Conservation (phyloP, 2,329 filamentous ascomycete genomes). For the Tolypocladium sp. region DNA sequence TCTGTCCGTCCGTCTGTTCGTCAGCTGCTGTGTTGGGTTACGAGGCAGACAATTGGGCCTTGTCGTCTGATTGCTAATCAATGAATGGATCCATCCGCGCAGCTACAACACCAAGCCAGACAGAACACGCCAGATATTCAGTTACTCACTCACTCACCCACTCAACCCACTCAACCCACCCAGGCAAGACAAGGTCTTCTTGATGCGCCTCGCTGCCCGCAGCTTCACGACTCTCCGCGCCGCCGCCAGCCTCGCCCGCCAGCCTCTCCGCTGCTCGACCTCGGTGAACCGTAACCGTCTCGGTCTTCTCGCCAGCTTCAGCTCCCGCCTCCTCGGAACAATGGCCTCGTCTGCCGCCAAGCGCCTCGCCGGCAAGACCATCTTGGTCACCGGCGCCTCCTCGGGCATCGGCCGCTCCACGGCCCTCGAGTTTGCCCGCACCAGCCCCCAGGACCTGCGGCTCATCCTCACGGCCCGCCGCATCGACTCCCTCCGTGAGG, state of each 20-base stretch:
- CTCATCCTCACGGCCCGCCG: conserved; percentile 85
- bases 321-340: neutral
- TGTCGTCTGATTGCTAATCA: neutral
- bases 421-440: conserved; percentile 89
- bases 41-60: neutral
- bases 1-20: too few relatives aligned
- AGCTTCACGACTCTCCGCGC: neutral
- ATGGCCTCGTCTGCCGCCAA: conserved; percentile 55
- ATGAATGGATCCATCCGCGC: neutral
- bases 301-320: neutral
- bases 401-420: conserved; percentile 80
- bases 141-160: too few relatives aligned
- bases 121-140: neutral
- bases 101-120: neutral
- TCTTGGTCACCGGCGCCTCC: conserved; percentile 85
- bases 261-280: neutral
- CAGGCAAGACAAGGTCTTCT: neutral
- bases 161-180: neutral
- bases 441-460: conserved; percentile 68
- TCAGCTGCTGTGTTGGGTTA: too few relatives aligned
- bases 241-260: neutral
- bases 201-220: neutral
- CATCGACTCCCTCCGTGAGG: conserved; percentile 64
- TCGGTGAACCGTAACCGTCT: neutral
- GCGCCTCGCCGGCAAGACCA: conserved; percentile 86